Evolutionary conservation across 371 early-diverging fungal species (phyloP), one percentile per base, ranked within the genome.

Genomic region (Coemansia sp.): DNA sequence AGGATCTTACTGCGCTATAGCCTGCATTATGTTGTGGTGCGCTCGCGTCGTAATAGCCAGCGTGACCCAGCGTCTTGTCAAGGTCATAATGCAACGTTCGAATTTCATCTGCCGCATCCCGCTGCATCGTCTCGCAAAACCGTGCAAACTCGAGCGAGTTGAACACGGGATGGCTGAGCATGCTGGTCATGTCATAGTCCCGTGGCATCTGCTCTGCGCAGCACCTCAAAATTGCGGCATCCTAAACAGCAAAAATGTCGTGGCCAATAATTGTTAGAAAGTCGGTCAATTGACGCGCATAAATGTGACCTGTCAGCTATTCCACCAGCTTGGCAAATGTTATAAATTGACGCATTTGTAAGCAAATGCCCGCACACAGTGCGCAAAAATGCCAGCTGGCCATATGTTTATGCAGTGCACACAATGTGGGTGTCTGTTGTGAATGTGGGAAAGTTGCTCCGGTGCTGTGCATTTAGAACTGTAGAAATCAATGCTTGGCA

Each of bases 221-320:
- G 63, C 78, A 78, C 54, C 63, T 66, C n/a, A 78, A 61, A 26
- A 66, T 32, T 1, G 78, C 78, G 19, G 66, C 46, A 41, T 78
- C 78, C 78, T 78, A 78, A 57, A 71, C 19, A 19, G 21, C 49
- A 48, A 7, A n/a, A 4, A 17, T 48, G n/a, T n/a, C n/a, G 41
- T 2, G 2, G 49, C 6, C 49, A 48, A 19, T 48, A 19, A 48
- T 48, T 48, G 49, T 48, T 48, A 48, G 49, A 8, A 48, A 48
- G 49, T 8, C n/a, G 8, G 49, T 5, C 49, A 48, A 19, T 19
- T 48, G 49, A 5, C 8, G 49, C 49, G 17, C 49, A 48, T 13
- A 17, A 13, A 15, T n/a, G 46, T 46, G 46, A 46, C 46, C 7
- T 17, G 46, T 17, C 13, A 46, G n/a, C n/a, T n/a, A 46, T 46